These are phyloP conservation scores for Dioszegia aurantiaca DNA, from an alignment of 768 basidiomycete genomes.

Conservation along the genomic window DNA sequence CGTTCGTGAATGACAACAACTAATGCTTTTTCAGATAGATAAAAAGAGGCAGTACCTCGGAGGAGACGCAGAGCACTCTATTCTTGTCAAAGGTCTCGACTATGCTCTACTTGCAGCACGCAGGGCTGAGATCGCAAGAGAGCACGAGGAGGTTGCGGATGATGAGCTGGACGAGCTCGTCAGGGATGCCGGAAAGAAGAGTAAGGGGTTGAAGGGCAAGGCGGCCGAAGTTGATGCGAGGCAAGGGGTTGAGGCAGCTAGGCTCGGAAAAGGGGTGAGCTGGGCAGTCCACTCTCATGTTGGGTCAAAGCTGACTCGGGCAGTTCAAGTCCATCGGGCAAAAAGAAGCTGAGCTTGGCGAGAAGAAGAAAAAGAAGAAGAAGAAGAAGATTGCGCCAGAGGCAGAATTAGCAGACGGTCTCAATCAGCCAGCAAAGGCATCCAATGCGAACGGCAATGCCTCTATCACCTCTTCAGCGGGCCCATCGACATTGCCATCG, in stretches of 20 bases:
- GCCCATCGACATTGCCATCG: background rate
- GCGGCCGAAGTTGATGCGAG: constrained; percentile 37
- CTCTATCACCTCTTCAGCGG: background rate
- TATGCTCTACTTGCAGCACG: constrained; percentile 79
- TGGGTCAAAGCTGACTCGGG: background rate
- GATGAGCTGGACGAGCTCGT: constrained; percentile 59
- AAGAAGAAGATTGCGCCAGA: constrained; percentile 44
- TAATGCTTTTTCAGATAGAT: constrained; percentile 51
- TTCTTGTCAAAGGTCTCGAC: constrained; percentile 81
- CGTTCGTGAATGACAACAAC: background rate
- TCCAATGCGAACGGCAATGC: background rate
- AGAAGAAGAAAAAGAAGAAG: constrained; percentile 43
- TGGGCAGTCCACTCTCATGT: background rate
- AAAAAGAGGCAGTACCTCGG: constrained; percentile 72
- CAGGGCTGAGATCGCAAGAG: constrained; percentile 63
- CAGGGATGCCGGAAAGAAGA: constrained; percentile 18
- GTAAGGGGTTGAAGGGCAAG: constrained; percentile 65
- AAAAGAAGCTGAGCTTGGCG: constrained; percentile 32
- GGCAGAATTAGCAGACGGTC: background rate
- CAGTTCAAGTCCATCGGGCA: constrained; percentile 50
- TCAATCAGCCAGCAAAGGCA: constrained; percentile 19
- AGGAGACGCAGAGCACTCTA: constrained; percentile 77
- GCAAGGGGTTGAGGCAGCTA: constrained; percentile 19
- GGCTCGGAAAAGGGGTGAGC: constrained; percentile 44
- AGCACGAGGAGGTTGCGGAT: constrained; percentile 74